phyloP scores from a whole-genome alignment of 805 yeast species.

The Saccharomycopsis selenospora region DNA sequence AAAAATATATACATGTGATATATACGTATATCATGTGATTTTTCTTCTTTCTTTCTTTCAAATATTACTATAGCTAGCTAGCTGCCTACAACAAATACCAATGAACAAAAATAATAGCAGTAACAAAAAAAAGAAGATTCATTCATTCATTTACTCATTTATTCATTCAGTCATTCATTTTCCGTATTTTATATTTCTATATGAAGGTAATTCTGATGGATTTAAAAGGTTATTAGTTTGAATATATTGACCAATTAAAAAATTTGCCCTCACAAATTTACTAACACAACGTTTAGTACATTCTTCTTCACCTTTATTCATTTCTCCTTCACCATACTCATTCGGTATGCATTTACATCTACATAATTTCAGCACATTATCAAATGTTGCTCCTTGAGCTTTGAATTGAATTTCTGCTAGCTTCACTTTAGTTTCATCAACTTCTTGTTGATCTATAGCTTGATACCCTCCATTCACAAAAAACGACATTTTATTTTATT shows the following conservation, averaged over 20 bases:
- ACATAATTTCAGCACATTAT: slow-evolving; percentile 54
- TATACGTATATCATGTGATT: too few species aligned
- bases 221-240: slow-evolving; percentile 35
- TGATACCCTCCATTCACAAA: slow-evolving; percentile 34
- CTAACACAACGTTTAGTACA: slow-evolving; percentile 84
- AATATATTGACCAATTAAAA: slow-evolving; percentile 48
- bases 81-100: too few species aligned
- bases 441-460: slow-evolving; percentile 40
- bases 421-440: slow-evolving; percentile 52
- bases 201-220: slow-evolving; percentile 41
- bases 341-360: slow-evolving; percentile 71
- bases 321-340: slow-evolving; percentile 79
- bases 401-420: slow-evolving; percentile 62
- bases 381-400: slow-evolving; percentile 52
- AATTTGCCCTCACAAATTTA: slow-evolving; percentile 72
- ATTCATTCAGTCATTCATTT: too few species aligned
- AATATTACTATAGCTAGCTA: too few species aligned
- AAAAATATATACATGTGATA: too few species aligned
- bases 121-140: too few species aligned
- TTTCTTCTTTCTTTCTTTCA: too few species aligned
- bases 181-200: slow-evolving; percentile 15
- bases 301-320: slow-evolving; percentile 74
- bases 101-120: too few species aligned
- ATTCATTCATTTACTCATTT: too few species aligned
- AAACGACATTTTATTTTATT: slow-evolving; percentile 58